These are phyloP conservation scores for Pythium biforme DNA, from an alignment of 352 stramenopile genomes.

Conservation along the genomic window DNA sequence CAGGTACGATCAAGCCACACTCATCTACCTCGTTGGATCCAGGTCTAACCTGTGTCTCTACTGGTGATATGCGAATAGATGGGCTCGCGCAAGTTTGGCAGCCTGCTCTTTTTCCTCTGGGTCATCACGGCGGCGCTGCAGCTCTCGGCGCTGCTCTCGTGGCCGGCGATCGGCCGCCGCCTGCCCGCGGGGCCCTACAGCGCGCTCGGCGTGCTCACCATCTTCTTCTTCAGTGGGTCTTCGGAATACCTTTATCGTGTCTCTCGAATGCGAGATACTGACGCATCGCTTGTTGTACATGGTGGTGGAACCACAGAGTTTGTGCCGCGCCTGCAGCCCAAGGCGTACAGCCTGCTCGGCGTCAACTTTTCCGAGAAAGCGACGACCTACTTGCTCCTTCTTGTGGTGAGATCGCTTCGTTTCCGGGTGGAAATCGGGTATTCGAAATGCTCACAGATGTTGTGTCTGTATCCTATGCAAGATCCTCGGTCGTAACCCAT, in stretches of 20 bases:
- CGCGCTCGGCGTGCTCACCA: slow-evolving; percentile 63
- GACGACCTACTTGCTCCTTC: slow-evolving; percentile 65
- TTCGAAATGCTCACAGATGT: background rate
- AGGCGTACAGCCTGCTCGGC: slow-evolving; percentile 53
- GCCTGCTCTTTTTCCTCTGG: slow-evolving; percentile 64
- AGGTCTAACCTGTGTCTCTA: no score
- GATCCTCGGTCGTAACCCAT: slow-evolving; percentile 62
- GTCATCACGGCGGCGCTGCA: slow-evolving; percentile 48
- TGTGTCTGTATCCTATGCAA: slow-evolving; percentile 19
- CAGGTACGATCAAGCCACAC: slow-evolving; percentile 30
- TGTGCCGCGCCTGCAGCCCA: slow-evolving; percentile 72
- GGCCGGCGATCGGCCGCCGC: slow-evolving; percentile 34
- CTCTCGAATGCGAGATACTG: no score
- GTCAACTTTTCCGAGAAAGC: slow-evolving; percentile 86
- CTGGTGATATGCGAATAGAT: slow-evolving; percentile 41
- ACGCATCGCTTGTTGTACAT: background rate
- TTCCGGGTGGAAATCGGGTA: background rate
- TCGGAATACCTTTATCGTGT: background rate
- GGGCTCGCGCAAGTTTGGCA: slow-evolving; percentile 86
- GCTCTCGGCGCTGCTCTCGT: slow-evolving; percentile 41
- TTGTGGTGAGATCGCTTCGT: slow-evolving; percentile 53
- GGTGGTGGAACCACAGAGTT: slow-evolving; percentile 38
- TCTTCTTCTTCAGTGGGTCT: slow-evolving; percentile 78
- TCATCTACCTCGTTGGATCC: no score
- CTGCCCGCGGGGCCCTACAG: slow-evolving; percentile 69